These are phyloP conservation scores for Entonaema liquescens DNA, from an alignment of 495 filamentous ascomycete genomes.

Conservation along the genomic window DNA sequence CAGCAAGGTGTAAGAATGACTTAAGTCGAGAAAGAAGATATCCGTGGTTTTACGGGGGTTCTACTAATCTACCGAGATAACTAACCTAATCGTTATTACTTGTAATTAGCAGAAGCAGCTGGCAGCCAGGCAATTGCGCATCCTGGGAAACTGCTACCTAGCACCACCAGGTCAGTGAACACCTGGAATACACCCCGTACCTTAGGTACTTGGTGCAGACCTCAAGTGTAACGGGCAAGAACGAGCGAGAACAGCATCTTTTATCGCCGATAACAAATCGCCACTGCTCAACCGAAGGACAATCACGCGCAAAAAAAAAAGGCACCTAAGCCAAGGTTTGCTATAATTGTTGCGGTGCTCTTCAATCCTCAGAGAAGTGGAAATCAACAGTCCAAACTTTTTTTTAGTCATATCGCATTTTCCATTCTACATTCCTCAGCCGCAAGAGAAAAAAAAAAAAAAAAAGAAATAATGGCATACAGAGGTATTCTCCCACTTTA, in stretches of 20 bases:
- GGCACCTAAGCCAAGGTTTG: neutral
- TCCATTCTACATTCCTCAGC: neutral
- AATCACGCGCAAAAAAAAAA: neutral
- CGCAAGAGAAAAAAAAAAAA: neutral
- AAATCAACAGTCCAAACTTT: neutral
- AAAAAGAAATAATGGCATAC: constrained; percentile 31
- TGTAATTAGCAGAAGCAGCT: neutral
- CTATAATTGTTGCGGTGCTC: neutral
- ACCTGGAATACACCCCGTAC: neutral
- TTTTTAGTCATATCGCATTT: neutral
- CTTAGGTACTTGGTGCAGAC: neutral
- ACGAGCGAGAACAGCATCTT: neutral
- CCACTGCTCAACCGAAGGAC: constrained; percentile 3
- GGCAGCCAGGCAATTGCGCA: neutral
- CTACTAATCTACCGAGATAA: neutral
- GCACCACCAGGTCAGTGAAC: neutral
- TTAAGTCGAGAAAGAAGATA: neutral
- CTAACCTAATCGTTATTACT: neutral
- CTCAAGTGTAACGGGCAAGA: neutral
- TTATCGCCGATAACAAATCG: constrained; percentile 26
- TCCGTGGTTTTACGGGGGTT: neutral
- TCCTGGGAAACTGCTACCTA: constrained; percentile 10
- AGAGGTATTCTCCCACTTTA: constrained; percentile 30
- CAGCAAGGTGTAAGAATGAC: constrained; percentile 20
- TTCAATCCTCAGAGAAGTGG: constrained; percentile 1